Evolutionary conservation across 352 stramenopile species (phyloP), one percentile per base, ranked within the genome.

Genomic region (Phytophthora podocarpi): DNA sequence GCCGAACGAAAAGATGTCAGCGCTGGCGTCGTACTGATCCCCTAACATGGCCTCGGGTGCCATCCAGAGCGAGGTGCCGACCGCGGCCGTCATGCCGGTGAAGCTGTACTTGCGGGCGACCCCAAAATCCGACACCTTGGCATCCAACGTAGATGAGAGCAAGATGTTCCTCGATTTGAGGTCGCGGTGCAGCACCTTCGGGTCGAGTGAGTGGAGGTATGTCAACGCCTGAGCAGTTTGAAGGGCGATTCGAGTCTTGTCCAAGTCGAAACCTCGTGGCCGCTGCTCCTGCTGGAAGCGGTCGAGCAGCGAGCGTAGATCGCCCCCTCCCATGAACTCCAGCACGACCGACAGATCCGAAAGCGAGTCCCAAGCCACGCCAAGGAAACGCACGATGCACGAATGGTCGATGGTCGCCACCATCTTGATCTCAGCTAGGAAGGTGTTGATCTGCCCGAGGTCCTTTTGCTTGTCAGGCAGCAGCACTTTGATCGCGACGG

Each of bases 161-260:
- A 85, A 51, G 21, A 85, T 69, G 46, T 83, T 87, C 34, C 60
- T 74, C 5, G 74, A 78, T 35, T 85, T 87, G 31, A 85, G 55
- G 27, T 87, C 72, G 20, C 72, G 70, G n/a, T 82, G 72, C 18
- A 87, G 34, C 7, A 83, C 56, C 15, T 46, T 55, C 6, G 65
- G 59, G 3, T 78, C 50, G 0, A 84, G 62, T 1, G 62, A 70
- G 51, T 87, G 72, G 48, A 87, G 18, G 36, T 85, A 85, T 24
- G 58, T 66, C 48, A 87, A 48, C 13, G 61, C 72, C 27, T 72
- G 65, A 0, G 65, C 58, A 2, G 74, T 70, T 42, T 74, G 56
- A 16, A 77, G 32, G 0, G 72, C 64, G 34, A 83, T 73, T 20
- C 39, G 54, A 16, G 41, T 32, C 41, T 85, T 82, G 20, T 62